These are phyloP conservation scores for Schizothecium vesticola DNA, from an alignment of 495 filamentous ascomycete genomes.

Conservation along the genomic window DNA sequence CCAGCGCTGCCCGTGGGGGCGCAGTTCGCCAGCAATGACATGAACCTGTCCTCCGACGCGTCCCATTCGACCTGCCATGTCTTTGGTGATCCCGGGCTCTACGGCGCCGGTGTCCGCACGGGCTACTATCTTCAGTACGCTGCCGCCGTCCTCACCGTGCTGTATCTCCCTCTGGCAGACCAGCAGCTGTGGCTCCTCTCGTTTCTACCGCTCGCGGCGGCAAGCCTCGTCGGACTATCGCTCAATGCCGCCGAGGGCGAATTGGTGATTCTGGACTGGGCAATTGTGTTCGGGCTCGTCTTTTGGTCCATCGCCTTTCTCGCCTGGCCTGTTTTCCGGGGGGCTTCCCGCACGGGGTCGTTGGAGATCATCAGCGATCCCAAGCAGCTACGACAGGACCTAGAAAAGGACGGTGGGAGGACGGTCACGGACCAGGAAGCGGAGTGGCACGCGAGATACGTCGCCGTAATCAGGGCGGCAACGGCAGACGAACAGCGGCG, in stretches of 20 bases:
- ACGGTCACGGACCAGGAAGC: constrained; percentile 12
- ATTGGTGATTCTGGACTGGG: constrained; percentile 16
- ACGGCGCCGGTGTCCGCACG: constrained; percentile 11
- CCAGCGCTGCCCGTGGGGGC: neutral
- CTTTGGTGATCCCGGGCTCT: constrained; percentile 17
- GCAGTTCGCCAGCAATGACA: constrained; percentile 9
- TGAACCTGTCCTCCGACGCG: neutral
- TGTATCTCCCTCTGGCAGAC: constrained; percentile 10
- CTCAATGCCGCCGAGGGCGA: constrained; percentile 6
- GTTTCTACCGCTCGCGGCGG: constrained; percentile 11
- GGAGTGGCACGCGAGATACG: constrained; percentile 13
- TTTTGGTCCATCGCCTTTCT: constrained; percentile 15
- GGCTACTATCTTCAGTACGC: constrained; percentile 16
- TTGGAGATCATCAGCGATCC: neutral
- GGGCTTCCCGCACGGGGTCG: neutral
- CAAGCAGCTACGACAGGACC: constrained; percentile 7
- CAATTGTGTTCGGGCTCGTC: constrained; percentile 12
- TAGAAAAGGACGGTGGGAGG: constrained; percentile 12
- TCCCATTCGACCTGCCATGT: constrained; percentile 12
- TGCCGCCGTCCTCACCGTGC: constrained; percentile 9
- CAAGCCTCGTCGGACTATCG: constrained; percentile 8
- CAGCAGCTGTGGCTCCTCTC: constrained; percentile 11
- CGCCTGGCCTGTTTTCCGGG: neutral
- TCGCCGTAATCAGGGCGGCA: constrained; percentile 8
- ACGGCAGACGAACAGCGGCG: neutral